Base-by-base conservation (phyloP, 192 early-diverging fungal genomes). In the Pilobolus umbonatus region DNA sequence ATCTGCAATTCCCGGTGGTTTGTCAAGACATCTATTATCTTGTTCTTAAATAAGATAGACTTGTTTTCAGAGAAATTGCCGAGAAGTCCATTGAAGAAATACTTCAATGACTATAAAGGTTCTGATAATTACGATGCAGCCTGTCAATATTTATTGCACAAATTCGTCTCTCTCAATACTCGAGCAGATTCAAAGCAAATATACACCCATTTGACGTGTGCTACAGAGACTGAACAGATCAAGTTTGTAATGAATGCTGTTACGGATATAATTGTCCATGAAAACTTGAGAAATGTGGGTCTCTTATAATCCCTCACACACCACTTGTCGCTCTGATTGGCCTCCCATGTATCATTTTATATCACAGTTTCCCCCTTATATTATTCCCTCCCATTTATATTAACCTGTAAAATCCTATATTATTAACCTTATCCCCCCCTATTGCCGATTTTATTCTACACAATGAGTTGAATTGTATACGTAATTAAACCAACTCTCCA, bases 21-120 rank as follows among this genome's bases (percentile, higher is more conserved):
- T 56, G 87, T 90, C 30, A 90, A 92, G 65, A 98, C 95, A 2
- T 94, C 93, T n/a, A 94, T 98, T 29, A 98, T 98, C 67, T 78
- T 98, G 43, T 98, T 98, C 85, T 77, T 98, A 47, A 98, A 98
- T 85, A 98, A 98, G 76, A 93, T 98, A 61, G 95, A 98, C 80
- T 79, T 93, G 25, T 96, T 98, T 81, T 83, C 80, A 55, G 86
- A 92, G 63, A 98, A 98, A 77, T 75, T 98, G 50, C 82, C 83
- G 29, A 72, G 75, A 34, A 89, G 85, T 15, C 91, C 94, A 22
- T 81, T 98, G 81, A 60, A 69, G 28, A 85, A 89, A 51, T 98
- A 89, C 73, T 98, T 98, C 80, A 80, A 85, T 0, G 95, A 98
- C 68, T 98, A 87, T 68, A 30, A 72, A 54, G 87, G 85, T 43